phyloP scores from a whole-genome alignment of 1,284 basidiomycete genomes.

The Mixia osmundae region DNA sequence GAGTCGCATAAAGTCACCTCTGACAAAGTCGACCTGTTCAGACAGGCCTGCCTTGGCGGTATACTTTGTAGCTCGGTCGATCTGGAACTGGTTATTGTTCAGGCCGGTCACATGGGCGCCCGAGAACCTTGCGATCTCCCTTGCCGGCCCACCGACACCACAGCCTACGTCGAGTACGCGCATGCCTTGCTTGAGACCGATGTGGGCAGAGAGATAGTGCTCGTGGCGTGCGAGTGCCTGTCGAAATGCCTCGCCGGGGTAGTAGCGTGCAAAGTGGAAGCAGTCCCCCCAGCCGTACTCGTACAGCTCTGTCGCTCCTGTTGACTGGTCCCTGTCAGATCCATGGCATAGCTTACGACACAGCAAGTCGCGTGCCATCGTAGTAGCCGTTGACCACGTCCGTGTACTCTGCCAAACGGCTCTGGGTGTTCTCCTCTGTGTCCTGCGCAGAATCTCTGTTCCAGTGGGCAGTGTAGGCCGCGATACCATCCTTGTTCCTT shows the following conservation, averaged over 20 bases:
- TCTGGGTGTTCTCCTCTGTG: constrained; percentile 39
- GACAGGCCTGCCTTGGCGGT: constrained; percentile 55
- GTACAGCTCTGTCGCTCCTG: constrained; percentile 67
- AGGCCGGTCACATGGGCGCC: constrained; percentile 68
- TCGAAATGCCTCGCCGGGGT: constrained; percentile 54
- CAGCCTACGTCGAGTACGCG: constrained; percentile 93
- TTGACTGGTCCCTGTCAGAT: too few relatives aligned
- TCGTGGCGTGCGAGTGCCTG: constrained; percentile 76
- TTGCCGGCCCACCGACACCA: constrained; percentile 88
- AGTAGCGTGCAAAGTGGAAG: constrained; percentile 95
- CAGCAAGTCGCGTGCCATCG: too few relatives aligned
- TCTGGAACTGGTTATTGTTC: constrained; percentile 95
- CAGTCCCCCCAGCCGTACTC: constrained; percentile 60
- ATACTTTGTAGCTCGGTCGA: constrained; percentile 62
- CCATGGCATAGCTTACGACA: too few relatives aligned
- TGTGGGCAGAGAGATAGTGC: constrained; percentile 80
- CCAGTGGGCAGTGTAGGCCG: constrained; percentile 87
- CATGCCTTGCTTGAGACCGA: constrained; percentile 67
- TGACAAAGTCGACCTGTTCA: constrained; percentile 53
- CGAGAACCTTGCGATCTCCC: constrained; percentile 79
- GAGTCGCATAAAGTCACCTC: constrained; percentile 90
- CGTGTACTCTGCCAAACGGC: constrained; percentile 55
- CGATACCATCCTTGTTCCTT: constrained; percentile 57
- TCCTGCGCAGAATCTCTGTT: constrained; percentile 61
- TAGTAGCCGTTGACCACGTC: constrained; percentile 85